Conservation (phyloP, 169 alveolate species). For the Cryptosporidium andersoni region DNA sequence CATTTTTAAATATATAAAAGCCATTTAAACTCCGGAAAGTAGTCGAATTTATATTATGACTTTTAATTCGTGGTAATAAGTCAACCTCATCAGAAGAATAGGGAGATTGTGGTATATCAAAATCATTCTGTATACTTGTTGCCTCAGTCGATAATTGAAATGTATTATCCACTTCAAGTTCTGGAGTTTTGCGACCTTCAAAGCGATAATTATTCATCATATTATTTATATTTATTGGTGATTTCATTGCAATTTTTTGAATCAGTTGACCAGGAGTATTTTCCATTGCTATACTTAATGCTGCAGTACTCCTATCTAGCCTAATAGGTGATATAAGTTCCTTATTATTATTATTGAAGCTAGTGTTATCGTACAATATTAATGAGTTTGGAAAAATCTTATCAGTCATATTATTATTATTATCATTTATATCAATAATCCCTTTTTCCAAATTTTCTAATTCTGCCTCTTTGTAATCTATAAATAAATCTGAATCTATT, state of each 20-base stretch:
- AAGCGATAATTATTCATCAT: not conserved
- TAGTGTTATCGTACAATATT: not conserved
- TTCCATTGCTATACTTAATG: constrained; percentile 52
- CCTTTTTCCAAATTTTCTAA: not conserved
- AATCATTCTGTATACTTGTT: not conserved
- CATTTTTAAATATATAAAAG: constrained; percentile 54
- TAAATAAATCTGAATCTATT: not conserved
- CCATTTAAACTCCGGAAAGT: constrained; percentile 52
- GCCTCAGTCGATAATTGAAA: not conserved
- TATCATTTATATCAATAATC: not conserved
- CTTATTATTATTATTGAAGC: not conserved
- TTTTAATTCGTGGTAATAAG: constrained; percentile 17
- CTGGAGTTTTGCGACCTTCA: constrained; percentile 5
- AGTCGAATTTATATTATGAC: constrained; percentile 6
- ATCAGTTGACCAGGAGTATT: constrained; percentile 50
- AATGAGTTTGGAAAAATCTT: constrained; percentile 18
- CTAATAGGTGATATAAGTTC: constrained; percentile 55
- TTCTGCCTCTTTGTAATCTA: not conserved
- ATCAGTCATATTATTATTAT: not conserved
- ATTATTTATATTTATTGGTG: not conserved
- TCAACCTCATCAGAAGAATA: constrained; percentile 67
- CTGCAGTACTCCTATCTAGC: constrained; percentile 60
- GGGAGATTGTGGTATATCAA: constrained; percentile 50
- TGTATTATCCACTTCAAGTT: not conserved
- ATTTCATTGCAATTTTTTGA: not conserved